Conservation (phyloP, 108 stramenopile genomes). For the Stephanodiscus triporus region DNA sequence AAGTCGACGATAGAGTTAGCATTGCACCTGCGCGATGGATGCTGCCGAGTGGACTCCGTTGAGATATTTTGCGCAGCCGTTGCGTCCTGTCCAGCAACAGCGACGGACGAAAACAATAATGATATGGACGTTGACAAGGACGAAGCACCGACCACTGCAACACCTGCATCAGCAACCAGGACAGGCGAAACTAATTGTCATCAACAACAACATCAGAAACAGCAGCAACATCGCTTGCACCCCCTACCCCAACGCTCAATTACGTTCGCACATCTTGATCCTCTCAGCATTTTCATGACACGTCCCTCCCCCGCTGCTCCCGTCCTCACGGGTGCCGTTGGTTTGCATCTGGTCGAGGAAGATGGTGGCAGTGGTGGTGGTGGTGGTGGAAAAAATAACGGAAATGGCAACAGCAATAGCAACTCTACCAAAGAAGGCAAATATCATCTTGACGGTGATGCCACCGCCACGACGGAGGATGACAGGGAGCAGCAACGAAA, state of each 20-base stretch:
- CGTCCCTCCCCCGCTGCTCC: constrained; percentile 5
- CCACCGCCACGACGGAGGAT: neutral
- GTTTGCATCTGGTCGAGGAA: constrained; percentile 33
- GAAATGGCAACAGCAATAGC: no score
- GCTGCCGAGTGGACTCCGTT: constrained; percentile 39
- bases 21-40: constrained; percentile 45
- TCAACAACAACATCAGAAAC: constrained; percentile 2
- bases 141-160: neutral
- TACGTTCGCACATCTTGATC: constrained; percentile 44
- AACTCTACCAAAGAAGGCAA: no score
- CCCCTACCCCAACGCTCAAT: constrained; percentile 34
- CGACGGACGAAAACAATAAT: neutral
- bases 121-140: constrained; percentile 4
- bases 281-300: constrained; percentile 35
- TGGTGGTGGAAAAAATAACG: neutral
- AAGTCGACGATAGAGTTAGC: constrained; percentile 28
- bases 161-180: neutral
- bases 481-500: neutral
- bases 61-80: constrained; percentile 23
- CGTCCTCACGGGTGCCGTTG: neutral
- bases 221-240: constrained; percentile 13
- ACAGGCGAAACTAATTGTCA: neutral
- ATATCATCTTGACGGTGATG: neutral
- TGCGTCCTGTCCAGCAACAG: neutral
- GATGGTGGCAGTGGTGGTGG: constrained; percentile 14